phyloP scores from a whole-genome alignment of 768 basidiomycete genomes.

The Hypholoma sublateritium region DNA sequence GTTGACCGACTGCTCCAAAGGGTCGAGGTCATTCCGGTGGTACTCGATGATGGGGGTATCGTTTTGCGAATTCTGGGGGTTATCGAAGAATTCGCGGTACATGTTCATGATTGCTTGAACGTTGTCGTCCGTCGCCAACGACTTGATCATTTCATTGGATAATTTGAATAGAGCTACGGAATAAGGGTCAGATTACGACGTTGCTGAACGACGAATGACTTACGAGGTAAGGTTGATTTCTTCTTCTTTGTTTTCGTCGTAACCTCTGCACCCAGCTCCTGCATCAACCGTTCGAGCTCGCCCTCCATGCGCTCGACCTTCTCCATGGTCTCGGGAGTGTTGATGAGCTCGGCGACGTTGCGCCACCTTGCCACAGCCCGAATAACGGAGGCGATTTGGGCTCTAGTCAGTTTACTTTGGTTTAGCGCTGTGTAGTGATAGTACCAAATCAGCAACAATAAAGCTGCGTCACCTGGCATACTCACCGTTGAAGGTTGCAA shows the following conservation, averaged over 20 bases:
- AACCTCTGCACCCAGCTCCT: slow-evolving; percentile 8
- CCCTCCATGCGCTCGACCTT: slow-evolving; percentile 15
- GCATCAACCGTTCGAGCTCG: slow-evolving; percentile 18
- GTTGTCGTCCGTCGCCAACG: slow-evolving; percentile 17
- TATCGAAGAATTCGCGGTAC: slow-evolving; percentile 18
- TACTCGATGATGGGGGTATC: slow-evolving; percentile 2
- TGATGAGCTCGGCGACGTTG: slow-evolving; percentile 3
- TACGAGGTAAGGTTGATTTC: not conserved
- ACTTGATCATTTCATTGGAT: slow-evolving; percentile 1
- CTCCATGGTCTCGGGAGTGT: not conserved
- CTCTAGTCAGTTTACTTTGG: slow-evolving; percentile 12
- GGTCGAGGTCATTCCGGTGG: not conserved
- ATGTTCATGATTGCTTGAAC: slow-evolving; percentile 14
- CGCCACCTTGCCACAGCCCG: slow-evolving; percentile 20
- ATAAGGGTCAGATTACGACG: not conserved
- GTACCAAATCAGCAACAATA: not conserved
- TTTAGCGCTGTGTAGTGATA: slow-evolving; percentile 12
- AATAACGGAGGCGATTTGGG: slow-evolving; percentile 16
- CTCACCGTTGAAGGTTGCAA: slow-evolving; percentile 10
- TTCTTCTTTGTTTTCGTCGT: not conserved
- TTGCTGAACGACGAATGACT: not conserved
- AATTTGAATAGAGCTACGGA: not conserved
- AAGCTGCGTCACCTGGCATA: not conserved
- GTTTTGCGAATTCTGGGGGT: not conserved
- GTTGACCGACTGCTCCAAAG: not conserved